phyloP scores from a whole-genome alignment of 495 filamentous ascomycete species.

The Penicillium pancosmium region DNA sequence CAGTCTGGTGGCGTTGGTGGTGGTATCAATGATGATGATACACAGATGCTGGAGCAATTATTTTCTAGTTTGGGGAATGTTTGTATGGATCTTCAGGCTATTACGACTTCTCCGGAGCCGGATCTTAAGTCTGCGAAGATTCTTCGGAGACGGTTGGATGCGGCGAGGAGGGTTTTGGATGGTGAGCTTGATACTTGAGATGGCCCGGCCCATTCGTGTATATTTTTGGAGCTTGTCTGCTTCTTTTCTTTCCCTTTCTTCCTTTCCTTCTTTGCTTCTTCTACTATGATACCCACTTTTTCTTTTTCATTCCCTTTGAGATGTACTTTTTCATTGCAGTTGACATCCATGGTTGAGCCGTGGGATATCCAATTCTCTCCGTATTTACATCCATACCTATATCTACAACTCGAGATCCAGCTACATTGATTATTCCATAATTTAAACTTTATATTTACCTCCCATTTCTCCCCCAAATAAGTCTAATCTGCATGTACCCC shows the following conservation, averaged over 20 bases:
- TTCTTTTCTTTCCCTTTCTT: slow-evolving; percentile 13
- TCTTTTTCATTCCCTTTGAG: slow-evolving; percentile 9
- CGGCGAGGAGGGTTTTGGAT: slow-evolving; percentile 70
- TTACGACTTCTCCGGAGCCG: slow-evolving; percentile 43
- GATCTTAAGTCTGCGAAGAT: slow-evolving; percentile 62
- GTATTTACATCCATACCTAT: not conserved
- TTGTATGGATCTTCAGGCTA: slow-evolving; percentile 67
- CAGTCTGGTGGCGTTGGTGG: slow-evolving; percentile 7
- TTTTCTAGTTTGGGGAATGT: slow-evolving; percentile 73
- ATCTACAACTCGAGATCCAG: not conserved
- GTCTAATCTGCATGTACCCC: not conserved
- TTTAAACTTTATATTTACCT: no score
- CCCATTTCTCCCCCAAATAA: not conserved
- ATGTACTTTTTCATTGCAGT: not conserved
- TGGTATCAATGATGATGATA: slow-evolving; percentile 67
- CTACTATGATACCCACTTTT: slow-evolving; percentile 29
- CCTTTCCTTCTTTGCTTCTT: not conserved
- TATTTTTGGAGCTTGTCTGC: slow-evolving; percentile 7
- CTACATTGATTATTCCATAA: no score
- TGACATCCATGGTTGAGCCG: slow-evolving; percentile 17
- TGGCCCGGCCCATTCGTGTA: slow-evolving; percentile 6
- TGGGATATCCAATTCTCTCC: not conserved
- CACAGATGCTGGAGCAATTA: slow-evolving; percentile 73
- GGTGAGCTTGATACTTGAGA: slow-evolving; percentile 54
- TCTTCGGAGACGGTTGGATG: slow-evolving; percentile 70